These are phyloP conservation scores for Thermomucor indicae-seudaticae DNA, from an alignment of 371 early-diverging fungal genomes.

Conservation along the genomic window DNA sequence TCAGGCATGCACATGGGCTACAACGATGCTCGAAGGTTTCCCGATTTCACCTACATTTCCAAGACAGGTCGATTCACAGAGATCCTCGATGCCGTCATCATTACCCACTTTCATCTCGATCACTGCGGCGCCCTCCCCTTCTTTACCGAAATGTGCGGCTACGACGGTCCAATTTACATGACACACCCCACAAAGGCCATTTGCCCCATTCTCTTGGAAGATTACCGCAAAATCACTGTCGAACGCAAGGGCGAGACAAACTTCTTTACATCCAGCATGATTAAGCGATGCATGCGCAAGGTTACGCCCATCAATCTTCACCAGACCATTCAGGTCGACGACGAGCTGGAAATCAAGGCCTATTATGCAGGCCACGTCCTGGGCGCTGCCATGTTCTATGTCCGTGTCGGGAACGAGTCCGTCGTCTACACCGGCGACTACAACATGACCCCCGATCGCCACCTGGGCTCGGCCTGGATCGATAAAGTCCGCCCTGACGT, in stretches of 20 bases:
- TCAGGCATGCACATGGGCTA: slow-evolving; percentile 97
- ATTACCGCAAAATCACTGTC: slow-evolving; percentile 84
- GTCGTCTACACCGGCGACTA: slow-evolving; percentile 98
- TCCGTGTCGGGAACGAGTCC: slow-evolving; percentile 74
- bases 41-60: slow-evolving; percentile 96
- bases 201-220: slow-evolving; percentile 88
- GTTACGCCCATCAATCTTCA: slow-evolving; percentile 88
- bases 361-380: slow-evolving; percentile 98
- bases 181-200: slow-evolving; percentile 96
- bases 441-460: slow-evolving; percentile 97
- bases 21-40: slow-evolving; percentile 93
- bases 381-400: slow-evolving; percentile 98
- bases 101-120: slow-evolving; percentile 96
- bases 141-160: slow-evolving; percentile 94
- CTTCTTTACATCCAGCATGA: slow-evolving; percentile 82
- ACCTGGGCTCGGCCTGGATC: slow-evolving; percentile 93
- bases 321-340: slow-evolving; percentile 81
- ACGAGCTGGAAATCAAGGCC: slow-evolving; percentile 81
- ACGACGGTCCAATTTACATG: slow-evolving; percentile 95
- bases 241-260: slow-evolving; percentile 86
- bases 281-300: slow-evolving; percentile 87
- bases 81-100: slow-evolving; percentile 87
- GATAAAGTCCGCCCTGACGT: slow-evolving; percentile 87
- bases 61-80: slow-evolving; percentile 80
- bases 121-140: slow-evolving; percentile 97